phyloP scores from a whole-genome alignment of 352 stramenopile species.

The Thraustochytrium striatum region DNA sequence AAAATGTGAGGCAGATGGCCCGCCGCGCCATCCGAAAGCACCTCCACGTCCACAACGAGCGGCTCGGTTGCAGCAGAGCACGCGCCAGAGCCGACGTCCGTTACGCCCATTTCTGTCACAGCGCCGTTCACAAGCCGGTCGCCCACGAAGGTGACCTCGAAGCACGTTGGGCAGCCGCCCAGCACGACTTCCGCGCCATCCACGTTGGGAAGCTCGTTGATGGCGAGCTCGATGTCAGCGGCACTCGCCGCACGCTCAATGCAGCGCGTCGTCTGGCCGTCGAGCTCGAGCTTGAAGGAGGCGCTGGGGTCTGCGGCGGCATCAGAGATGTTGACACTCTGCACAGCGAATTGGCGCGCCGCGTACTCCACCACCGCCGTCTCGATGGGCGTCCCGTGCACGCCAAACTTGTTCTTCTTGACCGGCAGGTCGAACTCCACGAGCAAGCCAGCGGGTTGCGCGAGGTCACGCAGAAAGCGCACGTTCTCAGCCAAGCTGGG shows the following conservation, averaged over 20 bases:
- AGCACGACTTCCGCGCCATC: background rate
- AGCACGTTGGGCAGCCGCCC: background rate
- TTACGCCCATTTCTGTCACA: background rate
- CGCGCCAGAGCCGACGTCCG: slow-evolving; percentile 1
- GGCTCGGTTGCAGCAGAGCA: background rate
- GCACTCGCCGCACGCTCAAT: background rate
- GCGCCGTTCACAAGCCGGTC: background rate
- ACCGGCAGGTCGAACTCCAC: slow-evolving; percentile 24
- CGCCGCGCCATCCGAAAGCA: background rate
- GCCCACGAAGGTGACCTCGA: slow-evolving; percentile 16
- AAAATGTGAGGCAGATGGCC: slow-evolving; percentile 29
- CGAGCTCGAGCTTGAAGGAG: slow-evolving; percentile 13
- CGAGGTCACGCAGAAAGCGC: background rate
- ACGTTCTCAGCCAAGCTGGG: no score
- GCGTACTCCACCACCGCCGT: slow-evolving; percentile 1
- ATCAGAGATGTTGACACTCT: slow-evolving; percentile 20
- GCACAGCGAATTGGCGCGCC: background rate
- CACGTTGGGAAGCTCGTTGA: slow-evolving; percentile 15
- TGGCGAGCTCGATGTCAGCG: background rate
- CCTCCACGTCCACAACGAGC: background rate
- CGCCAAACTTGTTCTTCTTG: background rate
- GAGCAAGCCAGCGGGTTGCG: background rate
- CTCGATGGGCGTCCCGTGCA: background rate
- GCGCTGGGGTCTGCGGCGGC: background rate
- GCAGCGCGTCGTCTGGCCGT: background rate